Base-by-base conservation (phyloP, 1,284 basidiomycete genomes). In the Laetiporus sulphureus region DNA sequence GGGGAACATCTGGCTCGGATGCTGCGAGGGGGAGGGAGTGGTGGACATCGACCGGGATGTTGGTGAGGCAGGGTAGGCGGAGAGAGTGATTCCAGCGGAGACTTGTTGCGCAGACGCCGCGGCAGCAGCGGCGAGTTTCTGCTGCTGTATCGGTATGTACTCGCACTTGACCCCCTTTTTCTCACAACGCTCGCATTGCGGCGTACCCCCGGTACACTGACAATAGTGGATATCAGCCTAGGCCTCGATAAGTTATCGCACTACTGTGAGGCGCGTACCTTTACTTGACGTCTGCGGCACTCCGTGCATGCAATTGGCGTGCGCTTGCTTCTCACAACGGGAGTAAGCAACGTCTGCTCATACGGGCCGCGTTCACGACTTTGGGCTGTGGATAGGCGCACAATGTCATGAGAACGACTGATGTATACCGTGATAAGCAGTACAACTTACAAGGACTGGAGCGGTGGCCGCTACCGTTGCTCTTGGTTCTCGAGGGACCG, bases 201-300 rank as follows among this genome's bases (percentile, higher is more conserved):
- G 59, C 10, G 51, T 50, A 5, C 50, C 52, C 15, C 59, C 59
- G n/a, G 58, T 55, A 41, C 59, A 61, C 59, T 61, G 25, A 27
- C 36, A 29, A 27, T 3, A 31, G 15, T 15, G 6, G 16, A 16
- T 29, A 7, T 24, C n/a, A 36, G 35, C 34, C 23, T 35, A n/a
- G 30, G 44, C 36, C 34, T 42, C 40, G 36, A 44, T 27, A 27
- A 27, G 25, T 27, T 13, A 13, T 27, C 25, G 25, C 25, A 13
- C 7, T 13, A 8, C 25, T 27, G 25, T 41, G 36, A 40, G n/a
- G 22, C 8, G 13, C 45, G 56, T 33, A 72, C 76, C 62, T 72
- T 75, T 40, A 77, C 67, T 57, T 79, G 76, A 10, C 71, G 66
- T 29, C 59, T 55, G n/a, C 76, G 69, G 52, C 76, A 79, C 44